phyloP scores from a whole-genome alignment of 2,329 filamentous ascomycete species.

The Reticulascus tulasneorum region DNA sequence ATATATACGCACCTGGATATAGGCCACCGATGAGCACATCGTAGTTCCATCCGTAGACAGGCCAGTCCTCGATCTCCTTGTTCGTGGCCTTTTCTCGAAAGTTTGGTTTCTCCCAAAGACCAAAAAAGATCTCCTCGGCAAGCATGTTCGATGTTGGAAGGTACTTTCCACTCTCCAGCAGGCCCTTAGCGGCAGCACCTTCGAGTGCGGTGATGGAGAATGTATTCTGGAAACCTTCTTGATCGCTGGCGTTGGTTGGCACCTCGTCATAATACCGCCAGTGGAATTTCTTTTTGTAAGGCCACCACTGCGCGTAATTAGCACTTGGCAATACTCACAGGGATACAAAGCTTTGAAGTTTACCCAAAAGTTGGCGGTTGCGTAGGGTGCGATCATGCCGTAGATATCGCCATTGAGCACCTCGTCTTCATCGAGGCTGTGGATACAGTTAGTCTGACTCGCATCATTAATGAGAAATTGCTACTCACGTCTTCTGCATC shows the following conservation, averaged over 20 bases:
- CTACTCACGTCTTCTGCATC: constrained; percentile 41
- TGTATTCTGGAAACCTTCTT: constrained; percentile 48
- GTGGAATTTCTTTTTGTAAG: constrained; percentile 46
- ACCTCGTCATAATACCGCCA: constrained; percentile 49
- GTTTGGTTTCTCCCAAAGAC: constrained; percentile 45
- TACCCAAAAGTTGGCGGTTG: constrained; percentile 49
- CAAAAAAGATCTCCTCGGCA: constrained; percentile 46
- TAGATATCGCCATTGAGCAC: constrained; percentile 47
- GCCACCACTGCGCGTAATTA: constrained; percentile 55
- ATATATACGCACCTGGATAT: too few relatives aligned
- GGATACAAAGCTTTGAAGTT: too few relatives aligned
- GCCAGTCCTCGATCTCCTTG: constrained; percentile 38
- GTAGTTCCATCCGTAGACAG: constrained; percentile 51
- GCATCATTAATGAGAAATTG: not conserved
- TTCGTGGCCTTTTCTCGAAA: constrained; percentile 48
- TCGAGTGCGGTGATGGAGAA: constrained; percentile 45
- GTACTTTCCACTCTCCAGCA: constrained; percentile 44
- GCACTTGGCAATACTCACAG: too few relatives aligned
- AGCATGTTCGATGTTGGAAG: constrained; percentile 43
- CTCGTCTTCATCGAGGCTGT: constrained; percentile 40
- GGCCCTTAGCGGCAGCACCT: constrained; percentile 31
- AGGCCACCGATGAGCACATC: constrained; percentile 49
- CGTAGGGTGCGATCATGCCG: constrained; percentile 44
- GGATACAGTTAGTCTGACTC: constrained; percentile 2
- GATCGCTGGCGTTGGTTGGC: constrained; percentile 30